Evolutionary conservation across 1,139 yeast genomes (phyloP).

Genomic region (Debaryomycetaceae sp.): DNA sequence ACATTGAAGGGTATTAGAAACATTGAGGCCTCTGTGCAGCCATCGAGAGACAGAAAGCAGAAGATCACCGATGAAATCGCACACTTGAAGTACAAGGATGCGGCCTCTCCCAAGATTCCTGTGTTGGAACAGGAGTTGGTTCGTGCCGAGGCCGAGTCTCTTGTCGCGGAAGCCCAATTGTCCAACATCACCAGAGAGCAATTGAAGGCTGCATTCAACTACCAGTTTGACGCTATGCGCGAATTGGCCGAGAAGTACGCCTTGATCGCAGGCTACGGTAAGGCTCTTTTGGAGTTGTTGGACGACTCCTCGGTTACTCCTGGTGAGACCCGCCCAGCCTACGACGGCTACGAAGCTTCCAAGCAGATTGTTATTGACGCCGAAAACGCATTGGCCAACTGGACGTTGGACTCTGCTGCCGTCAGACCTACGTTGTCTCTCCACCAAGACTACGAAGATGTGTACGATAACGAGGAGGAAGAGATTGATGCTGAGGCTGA

Average conservation of each 20-base stretch:
- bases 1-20: conserved; percentile 91
- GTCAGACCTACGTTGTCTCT: conserved; percentile 90
- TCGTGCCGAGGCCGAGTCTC: conserved; percentile 97
- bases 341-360: conserved; percentile 96
- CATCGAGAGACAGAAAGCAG: conserved; percentile 95
- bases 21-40: conserved; percentile 96
- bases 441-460: conserved; percentile 61
- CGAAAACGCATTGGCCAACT: conserved; percentile 87
- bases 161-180: conserved; percentile 98
- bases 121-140: conserved; percentile 96
- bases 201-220: conserved; percentile 93
- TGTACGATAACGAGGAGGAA: conserved; percentile 28
- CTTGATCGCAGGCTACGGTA: conserved; percentile 96
- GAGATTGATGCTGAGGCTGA: conserved; percentile 39
- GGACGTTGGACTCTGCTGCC: conserved; percentile 94
- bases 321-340: conserved; percentile 97
- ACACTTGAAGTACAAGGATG: conserved; percentile 95
- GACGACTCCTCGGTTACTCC: conserved; percentile 98
- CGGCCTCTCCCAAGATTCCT: conserved; percentile 90
- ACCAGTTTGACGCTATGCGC: conserved; percentile 92
- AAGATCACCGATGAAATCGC: conserved; percentile 97
- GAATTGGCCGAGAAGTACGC: conserved; percentile 97
- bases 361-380: conserved; percentile 97
- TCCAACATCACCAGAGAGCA: conserved; percentile 97
- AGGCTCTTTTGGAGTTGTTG: conserved; percentile 87